Percentiles rank a stretch among this genome's conserved stretches.
phyloP scores from a whole-genome alignment of 805 yeast genomes.

The Isabelozyma heimii region DNA sequence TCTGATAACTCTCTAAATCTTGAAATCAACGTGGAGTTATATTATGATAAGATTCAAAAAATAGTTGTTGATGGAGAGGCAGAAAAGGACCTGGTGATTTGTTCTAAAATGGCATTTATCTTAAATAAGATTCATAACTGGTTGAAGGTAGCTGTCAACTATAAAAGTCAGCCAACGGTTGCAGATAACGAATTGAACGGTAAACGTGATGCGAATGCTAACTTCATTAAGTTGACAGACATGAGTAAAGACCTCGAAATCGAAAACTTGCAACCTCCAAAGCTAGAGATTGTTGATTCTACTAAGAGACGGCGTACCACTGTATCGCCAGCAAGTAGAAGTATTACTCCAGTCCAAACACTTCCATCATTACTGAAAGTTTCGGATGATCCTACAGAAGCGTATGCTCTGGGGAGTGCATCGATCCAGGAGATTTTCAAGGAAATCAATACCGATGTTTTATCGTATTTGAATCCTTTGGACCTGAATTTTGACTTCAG shows the following conservation, averaged over 20 bases:
- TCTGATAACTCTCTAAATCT: slow-evolving; percentile 6
- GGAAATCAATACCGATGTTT: slow-evolving; percentile 28
- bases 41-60: slow-evolving; percentile 14
- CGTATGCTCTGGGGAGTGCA: background rate
- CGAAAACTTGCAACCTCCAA: slow-evolving; percentile 26
- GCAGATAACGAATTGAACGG: background rate
- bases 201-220: slow-evolving; percentile 6
- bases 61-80: slow-evolving; percentile 16
- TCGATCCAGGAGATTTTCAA: slow-evolving; percentile 26
- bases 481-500: slow-evolving; percentile 16
- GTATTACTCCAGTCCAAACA: background rate
- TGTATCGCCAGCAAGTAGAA: background rate
- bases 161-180: background rate
- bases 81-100: slow-evolving; percentile 16
- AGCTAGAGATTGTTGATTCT: slow-evolving; percentile 1
- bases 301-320: background rate
- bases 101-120: slow-evolving; percentile 21
- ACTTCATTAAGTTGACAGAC: slow-evolving; percentile 24
- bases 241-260: slow-evolving; percentile 26
- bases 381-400: slow-evolving; percentile 1
- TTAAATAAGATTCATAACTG: slow-evolving; percentile 23
- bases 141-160: slow-evolving; percentile 21
- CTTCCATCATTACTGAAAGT: background rate
- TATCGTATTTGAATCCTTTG: slow-evolving; percentile 25
- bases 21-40: slow-evolving; percentile 16